Evolutionary conservation across 164 flowering plant genomes (phyloP).

Genomic region (Dillenia turbinata): DNA sequence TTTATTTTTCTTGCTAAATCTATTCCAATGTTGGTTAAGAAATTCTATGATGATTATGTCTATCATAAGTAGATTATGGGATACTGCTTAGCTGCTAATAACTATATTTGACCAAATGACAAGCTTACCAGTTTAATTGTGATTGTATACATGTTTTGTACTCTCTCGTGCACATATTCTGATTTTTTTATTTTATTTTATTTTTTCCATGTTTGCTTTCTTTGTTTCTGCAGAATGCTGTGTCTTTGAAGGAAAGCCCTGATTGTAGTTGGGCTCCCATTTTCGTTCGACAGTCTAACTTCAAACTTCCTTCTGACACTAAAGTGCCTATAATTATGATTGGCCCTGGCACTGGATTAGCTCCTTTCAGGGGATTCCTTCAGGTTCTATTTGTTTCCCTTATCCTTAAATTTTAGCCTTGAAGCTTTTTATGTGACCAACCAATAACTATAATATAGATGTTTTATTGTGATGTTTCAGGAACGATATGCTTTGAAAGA

Average conservation of each 20-base stretch:
- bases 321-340: conserved; percentile 87
- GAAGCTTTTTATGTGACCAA: too few relatives aligned
- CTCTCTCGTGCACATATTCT: background rate
- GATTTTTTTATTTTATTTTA: too few relatives aligned
- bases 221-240: conserved; percentile 52
- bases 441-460: too few relatives aligned
- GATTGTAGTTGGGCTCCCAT: conserved; percentile 88
- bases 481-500: conserved; percentile 84
- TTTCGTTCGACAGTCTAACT: conserved; percentile 88
- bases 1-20: background rate
- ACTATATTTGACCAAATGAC: too few relatives aligned
- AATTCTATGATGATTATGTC: too few relatives aligned
- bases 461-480: conserved; percentile 29
- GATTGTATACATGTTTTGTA: too few relatives aligned
- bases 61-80: too few relatives aligned
- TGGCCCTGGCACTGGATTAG: conserved; percentile 99
- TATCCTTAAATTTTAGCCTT: too few relatives aligned
- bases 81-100: too few relatives aligned
- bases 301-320: conserved; percentile 78
- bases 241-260: conserved; percentile 54
- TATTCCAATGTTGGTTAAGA: conserved; percentile 18
- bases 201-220: background rate
- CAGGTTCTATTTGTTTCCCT: conserved; percentile 45
- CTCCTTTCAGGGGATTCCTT: conserved; percentile 97
- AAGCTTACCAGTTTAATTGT: too few relatives aligned